Evolutionary conservation across 2,329 filamentous ascomycete genomes (phyloP), one percentile per base, ranked within the genome.

Genomic region (Beauveria caledonica): DNA sequence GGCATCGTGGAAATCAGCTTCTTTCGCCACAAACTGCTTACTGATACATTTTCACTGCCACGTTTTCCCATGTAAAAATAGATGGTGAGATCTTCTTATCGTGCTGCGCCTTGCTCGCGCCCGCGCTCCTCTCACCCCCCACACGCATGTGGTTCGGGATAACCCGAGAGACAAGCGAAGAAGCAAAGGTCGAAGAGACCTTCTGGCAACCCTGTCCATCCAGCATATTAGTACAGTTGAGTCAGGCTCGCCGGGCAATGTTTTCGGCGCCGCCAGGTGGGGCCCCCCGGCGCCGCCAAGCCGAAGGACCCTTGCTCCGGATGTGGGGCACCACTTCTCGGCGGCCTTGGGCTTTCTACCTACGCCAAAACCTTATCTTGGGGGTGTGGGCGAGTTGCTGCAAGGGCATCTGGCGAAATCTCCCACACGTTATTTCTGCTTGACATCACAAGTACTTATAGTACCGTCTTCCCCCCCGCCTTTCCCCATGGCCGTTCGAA

Each of bases 241-340:
- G 33, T 13, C 33, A 13, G 33, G 33, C 33, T 36, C 33, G 33
- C 29, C n/a, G 21, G 33, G 10, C 10, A 36, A 53, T 36, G 51
- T 40, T 53, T 53, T 39, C 53, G 53, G 53, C 53, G 53, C 39
- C 53, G 53, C 52, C 52, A 36, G 39, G 21, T 27, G 40, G 39
- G 40, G 48, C 49, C 52, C 36, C 40, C 53, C 53, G 53, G 53
- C 53, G 53, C 53, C 53, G 53, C 53, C 53, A 55, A 55, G 53
- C 53, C 53, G 53, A 44, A 55, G 10, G 17, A 42, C n/a, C 53
- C 39, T 33, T 33, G 39, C n/a, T 27, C 17, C 27, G 33, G 36
- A 13, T n/a, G 52, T n/a, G 46, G 46, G 46, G 46, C 21, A 23
- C 21, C 19, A 36, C 19, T 53, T 19, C 40, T 36, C 33, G 33